Base-by-base conservation (phyloP, 106 monocot species). In the Agapanthus africanus region DNA sequence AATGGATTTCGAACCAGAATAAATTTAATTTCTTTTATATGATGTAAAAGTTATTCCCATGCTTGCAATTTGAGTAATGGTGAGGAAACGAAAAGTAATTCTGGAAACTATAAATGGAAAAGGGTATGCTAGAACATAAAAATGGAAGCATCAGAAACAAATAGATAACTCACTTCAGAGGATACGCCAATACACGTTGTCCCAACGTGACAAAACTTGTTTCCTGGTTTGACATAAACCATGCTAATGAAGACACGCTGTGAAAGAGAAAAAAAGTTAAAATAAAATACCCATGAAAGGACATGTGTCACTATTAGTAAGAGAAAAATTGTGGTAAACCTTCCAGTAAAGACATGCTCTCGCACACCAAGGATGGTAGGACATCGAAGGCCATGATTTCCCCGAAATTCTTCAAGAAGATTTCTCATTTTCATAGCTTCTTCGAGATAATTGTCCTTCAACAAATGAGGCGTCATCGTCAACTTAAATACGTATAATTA, bases 121-220 rank as follows among this genome's bases (percentile, higher is more conserved):
- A 61, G 23, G 33, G 33, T 61, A 35, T 18, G 61, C n/a, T 59
- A 31, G n/a, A n/a, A 61, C 23, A 61, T 35, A 0, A 7, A n/a
- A 61, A n/a, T 10, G 35, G 7, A 30, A 66, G 7, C 15, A 42
- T 63, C 6, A 36, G n/a, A 37, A 7, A 37, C 34, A 27, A 67
- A 67, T 3, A 37, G 47, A 38, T 46, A 28, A 79, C 85, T 91
- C 68, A 95, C 95, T 91, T 95, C 59, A 95, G 82, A 65, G 91
- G 91, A 65, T 84, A 86, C 70, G 95, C 95, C 63, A 95, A 79
- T 52, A 95, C 91, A 13, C 95, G 85, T 63, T 95, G 91, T 1
- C 90, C 95, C 78, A 95, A 84, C 15, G 95, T 95, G 50, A 95
- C 95, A 91, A 95, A 95, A 71, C 95, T 95, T 25, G 95, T 91